Conservation (phyloP, 2,329 filamentous ascomycete species). For the Pseudopyricularia cyperi region DNA sequence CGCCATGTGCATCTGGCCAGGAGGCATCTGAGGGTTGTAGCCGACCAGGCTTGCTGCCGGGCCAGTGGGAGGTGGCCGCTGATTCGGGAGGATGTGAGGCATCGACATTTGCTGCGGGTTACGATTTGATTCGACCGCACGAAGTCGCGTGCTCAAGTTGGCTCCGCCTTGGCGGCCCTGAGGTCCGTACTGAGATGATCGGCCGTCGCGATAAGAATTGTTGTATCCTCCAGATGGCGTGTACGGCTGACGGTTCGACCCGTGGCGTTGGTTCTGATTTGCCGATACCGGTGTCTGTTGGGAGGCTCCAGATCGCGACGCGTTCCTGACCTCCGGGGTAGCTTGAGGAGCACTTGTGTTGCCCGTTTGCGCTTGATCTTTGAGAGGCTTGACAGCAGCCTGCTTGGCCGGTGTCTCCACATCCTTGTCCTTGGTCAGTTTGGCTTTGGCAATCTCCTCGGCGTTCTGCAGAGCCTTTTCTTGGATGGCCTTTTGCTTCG, state of each 20-base stretch:
- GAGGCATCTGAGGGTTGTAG: slow-evolving; percentile 40
- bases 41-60: slow-evolving; percentile 45
- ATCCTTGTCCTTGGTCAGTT: slow-evolving; percentile 38
- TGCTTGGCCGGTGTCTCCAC: slow-evolving; percentile 12
- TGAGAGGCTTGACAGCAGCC: slow-evolving; percentile 9
- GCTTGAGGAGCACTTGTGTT: slow-evolving; percentile 10
- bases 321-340: not conserved
- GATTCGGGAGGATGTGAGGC: slow-evolving; percentile 44
- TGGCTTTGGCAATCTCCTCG: slow-evolving; percentile 43
- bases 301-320: slow-evolving; percentile 18
- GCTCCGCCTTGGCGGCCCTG: slow-evolving; percentile 26
- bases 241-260: slow-evolving; percentile 28
- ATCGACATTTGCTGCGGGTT: slow-evolving; percentile 19
- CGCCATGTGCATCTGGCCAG: slow-evolving; percentile 34
- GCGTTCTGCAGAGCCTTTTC: slow-evolving; percentile 72
- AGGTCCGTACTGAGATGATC: slow-evolving; percentile 25
- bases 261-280: slow-evolving; percentile 38
- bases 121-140: slow-evolving; percentile 31
- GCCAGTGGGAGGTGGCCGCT: slow-evolving; percentile 60
- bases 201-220: slow-evolving; percentile 30
- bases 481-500: slow-evolving; percentile 85
- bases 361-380: slow-evolving; percentile 1
- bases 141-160: slow-evolving; percentile 35
- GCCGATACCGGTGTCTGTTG: slow-evolving; percentile 18
- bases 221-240: not conserved